These are phyloP conservation scores for Diaporthe sp. DNA, from an alignment of 2,329 filamentous ascomycete genomes.

Conservation along the genomic window DNA sequence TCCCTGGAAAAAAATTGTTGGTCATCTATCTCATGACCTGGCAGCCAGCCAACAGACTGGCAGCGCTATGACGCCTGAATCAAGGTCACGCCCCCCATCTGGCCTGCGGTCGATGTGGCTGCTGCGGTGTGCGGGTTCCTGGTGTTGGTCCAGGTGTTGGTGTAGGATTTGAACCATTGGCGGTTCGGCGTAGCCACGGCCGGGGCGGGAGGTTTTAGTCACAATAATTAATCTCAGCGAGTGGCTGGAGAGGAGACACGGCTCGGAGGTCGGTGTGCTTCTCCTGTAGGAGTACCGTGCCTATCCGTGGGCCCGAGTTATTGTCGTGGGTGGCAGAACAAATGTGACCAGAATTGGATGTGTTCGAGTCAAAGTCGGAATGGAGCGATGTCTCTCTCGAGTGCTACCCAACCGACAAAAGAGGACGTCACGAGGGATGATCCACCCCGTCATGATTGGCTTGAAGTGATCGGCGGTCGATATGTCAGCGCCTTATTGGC, in stretches of 20 bases:
- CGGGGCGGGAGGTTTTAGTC: not conserved
- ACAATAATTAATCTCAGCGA: not conserved
- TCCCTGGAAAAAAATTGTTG: not conserved
- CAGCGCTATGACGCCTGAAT: slow-evolving; percentile 4
- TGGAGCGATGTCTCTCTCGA: slow-evolving; percentile 14
- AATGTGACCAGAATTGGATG: slow-evolving; percentile 14
- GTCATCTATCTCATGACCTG: slow-evolving; percentile 21
- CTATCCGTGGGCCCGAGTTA: not conserved
- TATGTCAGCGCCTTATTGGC: slow-evolving; percentile 22
- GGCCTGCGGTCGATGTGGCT: not conserved
- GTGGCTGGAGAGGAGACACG: not conserved
- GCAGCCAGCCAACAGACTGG: not conserved
- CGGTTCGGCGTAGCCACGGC: not conserved
- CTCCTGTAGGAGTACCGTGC: not conserved
- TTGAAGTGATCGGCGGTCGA: slow-evolving; percentile 12
- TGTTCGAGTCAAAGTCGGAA: slow-evolving; percentile 1
- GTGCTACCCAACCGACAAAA: slow-evolving; percentile 8
- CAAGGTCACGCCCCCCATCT: not conserved
- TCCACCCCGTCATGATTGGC: slow-evolving; percentile 17
- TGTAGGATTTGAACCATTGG: not conserved
- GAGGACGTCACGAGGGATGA: slow-evolving; percentile 24
- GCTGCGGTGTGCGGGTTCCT: not conserved
- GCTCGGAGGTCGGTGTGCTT: not conserved
- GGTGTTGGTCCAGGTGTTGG: slow-evolving; percentile 2
- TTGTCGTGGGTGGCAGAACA: slow-evolving; percentile 10